Evolutionary conservation across 371 early-diverging fungal genomes (phyloP).

Genomic region (Capillidium rhysosporum): DNA sequence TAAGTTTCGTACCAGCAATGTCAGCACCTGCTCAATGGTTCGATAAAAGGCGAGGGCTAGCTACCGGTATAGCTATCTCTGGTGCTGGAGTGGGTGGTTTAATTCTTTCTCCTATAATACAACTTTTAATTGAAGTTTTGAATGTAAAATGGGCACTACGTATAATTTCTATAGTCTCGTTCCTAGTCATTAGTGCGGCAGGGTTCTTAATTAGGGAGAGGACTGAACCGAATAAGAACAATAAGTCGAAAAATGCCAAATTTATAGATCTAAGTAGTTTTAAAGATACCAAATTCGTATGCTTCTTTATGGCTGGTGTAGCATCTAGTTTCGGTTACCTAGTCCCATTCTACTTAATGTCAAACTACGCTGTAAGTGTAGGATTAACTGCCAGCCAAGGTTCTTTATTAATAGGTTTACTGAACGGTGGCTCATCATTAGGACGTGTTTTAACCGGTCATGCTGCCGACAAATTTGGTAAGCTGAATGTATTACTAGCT

Average conservation of each 20-base stretch:
- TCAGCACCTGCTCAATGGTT: constrained; percentile 59
- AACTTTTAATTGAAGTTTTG: constrained; percentile 24
- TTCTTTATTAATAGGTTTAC: constrained; percentile 25
- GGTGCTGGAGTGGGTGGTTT: constrained; percentile 67
- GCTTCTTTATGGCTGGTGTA: not conserved
- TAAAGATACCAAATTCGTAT: not conserved
- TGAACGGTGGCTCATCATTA: constrained; percentile 32
- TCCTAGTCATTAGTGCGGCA: constrained; percentile 21
- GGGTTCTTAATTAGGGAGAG: constrained; percentile 14
- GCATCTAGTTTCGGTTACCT: constrained; percentile 1
- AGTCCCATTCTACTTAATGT: constrained; percentile 3
- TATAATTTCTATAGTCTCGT: constrained; percentile 26
- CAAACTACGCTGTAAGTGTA: constrained; percentile 5
- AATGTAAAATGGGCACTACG: constrained; percentile 43
- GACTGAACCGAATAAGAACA: not conserved
- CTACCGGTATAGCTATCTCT: constrained; percentile 48
- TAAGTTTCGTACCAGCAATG: constrained; percentile 35
- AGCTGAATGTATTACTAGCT: constrained; percentile 24
- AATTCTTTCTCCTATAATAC: constrained; percentile 39
- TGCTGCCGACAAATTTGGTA: constrained; percentile 34
- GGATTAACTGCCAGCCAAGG: constrained; percentile 15
- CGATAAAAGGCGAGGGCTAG: constrained; percentile 36
- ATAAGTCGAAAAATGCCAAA: constrained; percentile 11
- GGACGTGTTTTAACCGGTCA: constrained; percentile 42
- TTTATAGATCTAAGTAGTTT: constrained; percentile 13